These are phyloP conservation scores for Ophiosphaerella narmari DNA, from an alignment of 2,329 filamentous ascomycete species.

Conservation along the genomic window DNA sequence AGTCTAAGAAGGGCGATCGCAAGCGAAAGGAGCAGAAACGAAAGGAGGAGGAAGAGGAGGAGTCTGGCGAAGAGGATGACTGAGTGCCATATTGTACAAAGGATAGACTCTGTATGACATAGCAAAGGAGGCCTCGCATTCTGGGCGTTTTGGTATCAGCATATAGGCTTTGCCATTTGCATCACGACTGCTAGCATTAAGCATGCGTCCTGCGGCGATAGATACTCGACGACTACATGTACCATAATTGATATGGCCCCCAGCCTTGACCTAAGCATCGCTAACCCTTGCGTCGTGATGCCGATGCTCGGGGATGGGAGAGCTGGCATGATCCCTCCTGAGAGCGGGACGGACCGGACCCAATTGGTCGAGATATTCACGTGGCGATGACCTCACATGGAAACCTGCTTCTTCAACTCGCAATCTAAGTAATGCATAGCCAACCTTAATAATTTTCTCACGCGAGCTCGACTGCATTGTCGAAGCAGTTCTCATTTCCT, in stretches of 20 bases:
- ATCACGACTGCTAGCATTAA: neutral
- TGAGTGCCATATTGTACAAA: conserved; percentile 9
- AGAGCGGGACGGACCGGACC: conserved; percentile 12
- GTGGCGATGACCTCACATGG: neutral
- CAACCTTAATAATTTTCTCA: neutral
- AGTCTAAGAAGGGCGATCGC: conserved; percentile 41
- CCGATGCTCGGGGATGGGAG: neutral
- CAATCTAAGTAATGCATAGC: neutral
- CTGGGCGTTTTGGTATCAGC: conserved; percentile 1
- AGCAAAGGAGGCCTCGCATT: neutral
- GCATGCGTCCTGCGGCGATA: neutral
- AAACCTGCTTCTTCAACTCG: neutral
- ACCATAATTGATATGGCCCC: neutral
- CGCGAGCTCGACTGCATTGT: neutral
- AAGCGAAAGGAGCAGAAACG: conserved; percentile 41
- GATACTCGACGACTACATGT: neutral
- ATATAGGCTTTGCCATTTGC: neutral
- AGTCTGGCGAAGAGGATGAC: conserved; percentile 39
- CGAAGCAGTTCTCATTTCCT: neutral
- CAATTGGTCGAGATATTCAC: neutral
- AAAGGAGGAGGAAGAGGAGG: conserved; percentile 55
- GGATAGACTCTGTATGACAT: neutral
- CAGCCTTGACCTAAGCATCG: neutral
- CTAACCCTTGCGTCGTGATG: neutral
- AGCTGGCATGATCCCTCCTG: conserved; percentile 13